Conservation (phyloP, 2,329 filamentous ascomycete species). For the Monosporascus ibericus region DNA sequence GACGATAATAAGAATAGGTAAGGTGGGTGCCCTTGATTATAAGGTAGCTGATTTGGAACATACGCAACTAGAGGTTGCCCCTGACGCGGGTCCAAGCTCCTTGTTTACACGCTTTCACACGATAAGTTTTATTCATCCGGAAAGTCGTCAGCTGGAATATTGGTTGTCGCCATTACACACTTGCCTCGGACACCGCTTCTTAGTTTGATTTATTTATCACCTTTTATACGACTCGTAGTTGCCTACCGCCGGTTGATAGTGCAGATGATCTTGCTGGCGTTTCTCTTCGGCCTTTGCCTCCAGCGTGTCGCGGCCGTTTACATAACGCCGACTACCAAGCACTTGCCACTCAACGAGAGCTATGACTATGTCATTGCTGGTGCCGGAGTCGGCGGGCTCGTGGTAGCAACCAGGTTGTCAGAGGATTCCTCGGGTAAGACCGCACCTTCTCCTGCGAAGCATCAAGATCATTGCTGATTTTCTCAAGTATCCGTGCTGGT, state of each 20-base stretch:
- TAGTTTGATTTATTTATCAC: neutral
- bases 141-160: no score
- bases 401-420: conserved; percentile 20
- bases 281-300: conserved; percentile 7
- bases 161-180: no score
- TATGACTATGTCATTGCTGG: conserved; percentile 23
- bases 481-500: conserved; percentile 19
- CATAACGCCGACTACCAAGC: conserved; percentile 8
- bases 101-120: no score
- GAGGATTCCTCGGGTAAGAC: conserved; percentile 15
- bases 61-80: no score
- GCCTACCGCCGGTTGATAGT: neutral
- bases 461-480: conserved; percentile 4
- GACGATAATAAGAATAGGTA: no score
- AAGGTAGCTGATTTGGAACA: no score
- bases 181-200: no score
- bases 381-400: conserved; percentile 20
- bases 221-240: no score
- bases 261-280: neutral
- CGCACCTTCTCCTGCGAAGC: neutral
- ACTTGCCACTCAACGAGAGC: conserved; percentile 6
- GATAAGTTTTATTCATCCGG: no score
- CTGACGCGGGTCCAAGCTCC: no score
- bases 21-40: no score
- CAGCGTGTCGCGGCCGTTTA: conserved; percentile 5